A percentile compares a stretch with the other conserved stretches of the same genome.
Evolutionary conservation across 2,329 filamentous ascomycete genomes (phyloP).

Genomic region (Nannizziopsis arthrosporioides): DNA sequence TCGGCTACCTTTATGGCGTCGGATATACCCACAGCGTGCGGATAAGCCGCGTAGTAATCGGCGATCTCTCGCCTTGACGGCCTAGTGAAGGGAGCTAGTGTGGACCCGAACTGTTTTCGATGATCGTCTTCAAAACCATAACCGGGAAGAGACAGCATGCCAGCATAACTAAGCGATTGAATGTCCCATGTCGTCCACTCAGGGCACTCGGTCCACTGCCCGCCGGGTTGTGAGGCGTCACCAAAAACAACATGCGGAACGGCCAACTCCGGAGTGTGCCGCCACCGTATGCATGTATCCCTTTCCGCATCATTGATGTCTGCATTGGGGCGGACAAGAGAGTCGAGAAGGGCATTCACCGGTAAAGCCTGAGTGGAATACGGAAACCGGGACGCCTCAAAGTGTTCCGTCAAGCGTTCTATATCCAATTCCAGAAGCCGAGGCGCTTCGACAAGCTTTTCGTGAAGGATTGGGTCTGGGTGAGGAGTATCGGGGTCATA

Average conservation of each 20-base stretch:
- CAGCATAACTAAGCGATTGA: constrained; percentile 50
- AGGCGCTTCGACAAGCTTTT: constrained; percentile 40
- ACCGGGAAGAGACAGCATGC: constrained; percentile 49
- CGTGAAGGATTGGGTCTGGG: constrained; percentile 46
- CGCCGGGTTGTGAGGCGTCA: constrained; percentile 40
- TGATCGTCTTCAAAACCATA: constrained; percentile 48
- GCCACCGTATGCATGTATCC: constrained; percentile 45
- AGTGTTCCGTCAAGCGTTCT: constrained; percentile 44
- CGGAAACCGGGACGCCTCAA: constrained; percentile 44
- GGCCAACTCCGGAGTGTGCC: constrained; percentile 39
- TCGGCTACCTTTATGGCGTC: constrained; percentile 36
- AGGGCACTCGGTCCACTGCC: constrained; percentile 49
- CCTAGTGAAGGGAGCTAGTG: constrained; percentile 42
- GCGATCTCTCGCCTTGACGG: constrained; percentile 45
- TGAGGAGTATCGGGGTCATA: constrained; percentile 43
- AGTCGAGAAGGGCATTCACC: constrained; percentile 49
- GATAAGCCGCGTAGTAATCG: constrained; percentile 45
- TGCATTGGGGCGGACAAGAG: constrained; percentile 46
- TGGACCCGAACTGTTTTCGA: constrained; percentile 29
- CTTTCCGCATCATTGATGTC: constrained; percentile 44
- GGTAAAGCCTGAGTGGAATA: constrained; percentile 52
- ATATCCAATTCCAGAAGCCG: constrained; percentile 40
- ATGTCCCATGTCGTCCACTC: constrained; percentile 44
- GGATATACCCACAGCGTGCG: constrained; percentile 41
- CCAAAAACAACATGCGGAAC: constrained; percentile 46